Evolutionary conservation across 2,329 filamentous ascomycete genomes (phyloP).

Genomic region (Cladosporium oxysporum): DNA sequence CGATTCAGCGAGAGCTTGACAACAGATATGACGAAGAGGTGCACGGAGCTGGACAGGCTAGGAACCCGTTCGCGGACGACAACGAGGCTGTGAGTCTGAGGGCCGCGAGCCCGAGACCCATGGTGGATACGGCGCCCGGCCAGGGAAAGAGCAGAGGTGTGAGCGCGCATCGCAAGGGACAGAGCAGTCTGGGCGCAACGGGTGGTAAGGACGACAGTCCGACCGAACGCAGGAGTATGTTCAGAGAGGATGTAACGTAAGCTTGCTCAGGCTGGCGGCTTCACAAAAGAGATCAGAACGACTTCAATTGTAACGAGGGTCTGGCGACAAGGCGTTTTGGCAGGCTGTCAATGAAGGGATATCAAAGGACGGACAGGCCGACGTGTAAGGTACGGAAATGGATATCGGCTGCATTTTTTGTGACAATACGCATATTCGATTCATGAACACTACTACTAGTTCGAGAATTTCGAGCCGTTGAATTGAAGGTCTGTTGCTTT

Average conservation of each 20-base stretch:
- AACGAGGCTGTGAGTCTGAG: slow-evolving; percentile 63
- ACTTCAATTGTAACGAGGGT: background rate
- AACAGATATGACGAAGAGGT: slow-evolving; percentile 50
- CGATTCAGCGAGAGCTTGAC: slow-evolving; percentile 50
- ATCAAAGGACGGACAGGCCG: background rate
- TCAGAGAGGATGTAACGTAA: slow-evolving; percentile 62
- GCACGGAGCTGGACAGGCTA: slow-evolving; percentile 35
- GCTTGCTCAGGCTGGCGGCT: background rate
- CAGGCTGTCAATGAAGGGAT: background rate
- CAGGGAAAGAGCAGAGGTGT: slow-evolving; percentile 40
- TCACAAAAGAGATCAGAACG: background rate
- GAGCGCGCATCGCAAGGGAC: slow-evolving; percentile 43
- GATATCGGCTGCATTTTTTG: slow-evolving; percentile 1
- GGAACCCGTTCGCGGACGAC: slow-evolving; percentile 73
- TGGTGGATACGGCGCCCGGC: slow-evolving; percentile 53
- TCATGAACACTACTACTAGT: background rate
- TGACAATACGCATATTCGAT: slow-evolving; percentile 7
- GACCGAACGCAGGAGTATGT: slow-evolving; percentile 69
- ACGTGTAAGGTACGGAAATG: slow-evolving; percentile 5
- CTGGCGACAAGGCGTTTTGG: background rate
- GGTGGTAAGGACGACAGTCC: slow-evolving; percentile 59
- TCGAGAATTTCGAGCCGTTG: background rate
- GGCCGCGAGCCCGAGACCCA: slow-evolving; percentile 76
- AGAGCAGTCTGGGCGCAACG: slow-evolving; percentile 35
- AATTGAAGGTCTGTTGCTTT: background rate